These are phyloP conservation scores for Diplocarpon mali DNA, from an alignment of 2,329 filamentous ascomycete species.

Conservation along the genomic window DNA sequence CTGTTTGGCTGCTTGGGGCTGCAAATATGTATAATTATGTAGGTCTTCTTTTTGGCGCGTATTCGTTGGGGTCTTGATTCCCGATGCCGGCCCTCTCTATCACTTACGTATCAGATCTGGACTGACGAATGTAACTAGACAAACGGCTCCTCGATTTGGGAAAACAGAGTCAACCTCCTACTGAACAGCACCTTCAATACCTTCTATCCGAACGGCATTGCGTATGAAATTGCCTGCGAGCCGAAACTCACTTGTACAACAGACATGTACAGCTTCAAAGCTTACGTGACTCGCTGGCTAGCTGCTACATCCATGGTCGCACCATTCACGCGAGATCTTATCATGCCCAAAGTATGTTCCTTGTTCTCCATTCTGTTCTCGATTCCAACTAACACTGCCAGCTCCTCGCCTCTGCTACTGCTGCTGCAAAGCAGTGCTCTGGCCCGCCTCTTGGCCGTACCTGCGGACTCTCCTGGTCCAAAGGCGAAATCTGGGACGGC, in stretches of 20 bases:
- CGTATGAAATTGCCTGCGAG: conserved; percentile 50
- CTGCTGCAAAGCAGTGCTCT: conserved; percentile 46
- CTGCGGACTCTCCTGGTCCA: conserved; percentile 51
- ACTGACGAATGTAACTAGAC: conserved; percentile 30
- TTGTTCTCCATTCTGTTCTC: background rate
- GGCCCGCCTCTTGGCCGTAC: conserved; percentile 48
- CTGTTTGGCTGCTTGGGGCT: conserved; percentile 47
- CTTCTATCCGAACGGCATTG: conserved; percentile 40
- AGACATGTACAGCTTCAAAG: conserved; percentile 57
- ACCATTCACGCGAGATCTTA: conserved; percentile 41
- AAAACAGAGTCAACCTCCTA: conserved; percentile 27
- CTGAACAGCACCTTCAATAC: conserved; percentile 27
- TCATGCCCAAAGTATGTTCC: conserved; percentile 36
- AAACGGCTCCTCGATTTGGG: conserved; percentile 29
- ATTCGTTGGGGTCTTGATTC: background rate
- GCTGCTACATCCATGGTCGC: conserved; percentile 46
- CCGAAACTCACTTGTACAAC: conserved; percentile 41
- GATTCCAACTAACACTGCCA: background rate
- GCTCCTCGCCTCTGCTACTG: conserved; percentile 41
- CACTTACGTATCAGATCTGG: conserved; percentile 33
- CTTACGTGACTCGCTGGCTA: conserved; percentile 50
- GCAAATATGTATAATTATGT: conserved; percentile 39
- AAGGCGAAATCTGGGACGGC: conserved; percentile 32
- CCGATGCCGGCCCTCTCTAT: background rate
- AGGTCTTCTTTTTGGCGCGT: conserved; percentile 35